Base-by-base conservation (phyloP, 768 basidiomycete genomes). In the Tubosaeta brunneosetosa region DNA sequence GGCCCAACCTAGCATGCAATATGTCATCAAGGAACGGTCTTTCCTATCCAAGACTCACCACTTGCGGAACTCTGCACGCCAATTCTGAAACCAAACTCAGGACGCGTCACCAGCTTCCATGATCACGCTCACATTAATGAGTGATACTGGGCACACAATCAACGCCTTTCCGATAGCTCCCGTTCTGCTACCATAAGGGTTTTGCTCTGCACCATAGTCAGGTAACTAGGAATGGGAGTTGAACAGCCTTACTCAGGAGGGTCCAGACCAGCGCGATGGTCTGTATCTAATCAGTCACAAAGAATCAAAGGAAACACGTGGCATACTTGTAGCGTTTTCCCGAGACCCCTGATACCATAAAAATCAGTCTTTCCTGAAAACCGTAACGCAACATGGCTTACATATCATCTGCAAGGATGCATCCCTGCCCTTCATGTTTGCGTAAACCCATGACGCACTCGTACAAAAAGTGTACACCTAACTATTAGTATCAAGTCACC, bases 381-480 rank as follows among this genome's bases (percentile, higher is more conserved):
- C 17, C 16, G 33, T 31, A 48, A 26, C 32, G 44, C 16, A n/a
- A 43, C 7, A 49, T 34, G 37, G 55, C 69, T 32, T 56, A 91
- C 93, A 97, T 95, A 62, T 98, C 97, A 69, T 99, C 97, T 2
- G 95, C 97, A 32, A 99, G 79, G 58, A 99, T 97, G 61, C 92
- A 94, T 1, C 95, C 95, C 64, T 90, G 83, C 1, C 92, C 89
- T 68, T 94, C 92, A 55, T 92, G 90, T 66, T 85, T 88, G 49
- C 90, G 79, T 62, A 97, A 73, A 10, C 94, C 94, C 93, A 97
- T 97, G 16, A 94, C 88, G 62, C 87, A 91, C 63, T 94, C 91
- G 63, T 99, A 99, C 74, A 99, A 73, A 69, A 99, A 99, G 65
- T 82, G 80, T 32, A 92, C 78, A 29, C 91, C 86, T 86, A 51